Evolutionary conservation across 352 stramenopile genomes (phyloP), one percentile per base, ranked within the genome.

Genomic region (Globisporangium camurandrum): DNA sequence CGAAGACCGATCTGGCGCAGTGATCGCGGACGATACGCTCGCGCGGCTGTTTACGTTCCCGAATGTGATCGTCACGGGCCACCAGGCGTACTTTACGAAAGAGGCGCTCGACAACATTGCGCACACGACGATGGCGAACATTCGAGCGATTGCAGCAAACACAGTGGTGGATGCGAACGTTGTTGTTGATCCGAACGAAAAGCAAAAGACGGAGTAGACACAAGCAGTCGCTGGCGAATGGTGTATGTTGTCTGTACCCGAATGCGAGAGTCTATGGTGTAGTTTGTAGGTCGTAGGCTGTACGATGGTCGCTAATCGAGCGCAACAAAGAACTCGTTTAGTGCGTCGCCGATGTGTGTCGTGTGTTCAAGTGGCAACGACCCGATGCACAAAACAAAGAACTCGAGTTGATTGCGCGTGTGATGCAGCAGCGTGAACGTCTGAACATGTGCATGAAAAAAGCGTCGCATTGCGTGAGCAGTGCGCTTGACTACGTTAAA

Each of bases 21-120:
- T 88, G 40, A 86, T 92, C 26, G 67, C 66, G 0, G 77, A 92
- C 24, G 77, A 89, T 24, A 73, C 56, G 5, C 67, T 92, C 22
- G 74, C 80, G 39, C 75, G 75, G n/a, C 39, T 91, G 26, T 86
- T 88, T 36, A 91, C 80, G 28, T 91, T 91, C 64, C 67, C 76
- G 37, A 91, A 91, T 53, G 80, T 91, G 36, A 65, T 91, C 43
- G 79, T 88, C 54, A 91, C 80, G 33, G 77, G 79, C 19, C 79
- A 88, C 56, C 79, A 91, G 52, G 79, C 76, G 16, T 90, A 84
- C 62, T 88, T 88, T 57, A 91, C 77, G 1, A 74, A 88, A 43
- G 80, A 91, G 30, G 80, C 80, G 0, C 56, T 91, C 14, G 54
- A 71, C 44, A 88, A 75, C 57, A 91, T 91, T 37, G 71, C 66